Evolutionary conservation across 2,329 filamentous ascomycete species (phyloP).

Genomic region (Trichophyton equinum): DNA sequence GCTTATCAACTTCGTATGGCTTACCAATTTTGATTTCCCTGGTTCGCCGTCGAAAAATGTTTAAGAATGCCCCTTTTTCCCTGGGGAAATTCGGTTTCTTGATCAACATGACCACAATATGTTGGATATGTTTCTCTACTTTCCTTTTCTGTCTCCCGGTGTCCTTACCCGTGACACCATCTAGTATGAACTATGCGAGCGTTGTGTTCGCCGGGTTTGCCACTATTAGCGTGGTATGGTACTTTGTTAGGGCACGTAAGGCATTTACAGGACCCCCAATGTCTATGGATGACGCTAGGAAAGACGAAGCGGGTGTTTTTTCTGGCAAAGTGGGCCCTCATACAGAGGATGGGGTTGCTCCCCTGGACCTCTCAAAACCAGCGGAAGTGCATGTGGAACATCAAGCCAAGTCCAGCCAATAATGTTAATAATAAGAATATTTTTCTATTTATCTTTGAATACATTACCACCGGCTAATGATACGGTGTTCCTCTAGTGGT

Average conservation of each 20-base stretch:
- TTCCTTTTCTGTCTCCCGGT: constrained; percentile 67
- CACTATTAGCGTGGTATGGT: constrained; percentile 48
- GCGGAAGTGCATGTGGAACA: not conserved
- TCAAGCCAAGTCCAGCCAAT: not conserved
- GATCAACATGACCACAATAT: constrained; percentile 56
- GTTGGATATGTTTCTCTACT: constrained; percentile 58
- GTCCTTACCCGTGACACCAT: constrained; percentile 44
- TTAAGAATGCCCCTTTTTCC: constrained; percentile 54
- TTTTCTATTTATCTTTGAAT: too few species aligned
- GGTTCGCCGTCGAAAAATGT: constrained; percentile 51
- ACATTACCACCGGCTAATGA: too few species aligned
- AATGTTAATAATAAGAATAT: not conserved
- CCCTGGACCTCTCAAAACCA: not conserved
- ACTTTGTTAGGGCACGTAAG: constrained; percentile 50
- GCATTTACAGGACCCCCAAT: constrained; percentile 49
- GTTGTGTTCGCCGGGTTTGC: constrained; percentile 55
- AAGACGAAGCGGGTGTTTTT: constrained; percentile 20
- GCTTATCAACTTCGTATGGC: constrained; percentile 61
- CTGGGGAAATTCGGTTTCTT: constrained; percentile 55
- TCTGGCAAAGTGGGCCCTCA: constrained; percentile 22
- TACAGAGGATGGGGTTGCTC: constrained; percentile 19
- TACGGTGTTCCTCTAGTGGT: too few species aligned
- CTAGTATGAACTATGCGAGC: constrained; percentile 54
- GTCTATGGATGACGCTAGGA: constrained; percentile 17
- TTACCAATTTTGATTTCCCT: constrained; percentile 62